Conservation (phyloP, 2,329 filamentous ascomycete genomes). For the Botrytis galanthina region DNA sequence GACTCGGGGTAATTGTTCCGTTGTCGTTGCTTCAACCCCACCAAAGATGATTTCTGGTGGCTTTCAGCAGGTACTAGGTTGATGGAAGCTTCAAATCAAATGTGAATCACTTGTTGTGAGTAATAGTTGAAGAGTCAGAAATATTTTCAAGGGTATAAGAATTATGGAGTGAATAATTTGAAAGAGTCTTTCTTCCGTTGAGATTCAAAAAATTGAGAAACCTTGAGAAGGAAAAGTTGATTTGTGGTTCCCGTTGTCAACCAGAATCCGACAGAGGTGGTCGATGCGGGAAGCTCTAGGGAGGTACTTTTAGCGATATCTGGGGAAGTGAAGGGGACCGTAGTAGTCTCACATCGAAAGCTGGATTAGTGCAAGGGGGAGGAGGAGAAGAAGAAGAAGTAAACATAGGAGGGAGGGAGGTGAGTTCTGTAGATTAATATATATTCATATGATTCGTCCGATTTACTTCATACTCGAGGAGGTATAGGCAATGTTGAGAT, state of each 20-base stretch:
- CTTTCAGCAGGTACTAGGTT: background rate
- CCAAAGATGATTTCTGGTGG: constrained; percentile 15
- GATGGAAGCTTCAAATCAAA: background rate
- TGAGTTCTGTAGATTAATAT: no score
- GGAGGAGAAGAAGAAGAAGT: background rate
- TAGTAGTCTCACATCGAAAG: background rate
- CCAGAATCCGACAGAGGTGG: constrained; percentile 5
- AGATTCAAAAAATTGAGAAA: background rate
- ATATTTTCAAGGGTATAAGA: background rate
- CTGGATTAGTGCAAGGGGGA: background rate
- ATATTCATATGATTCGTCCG: background rate
- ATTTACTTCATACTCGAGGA: background rate
- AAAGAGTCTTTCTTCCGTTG: background rate
- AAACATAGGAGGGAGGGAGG: background rate
- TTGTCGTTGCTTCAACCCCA: constrained; percentile 17
- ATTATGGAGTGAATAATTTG: background rate
- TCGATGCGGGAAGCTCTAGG: constrained; percentile 8
- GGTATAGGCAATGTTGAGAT: background rate
- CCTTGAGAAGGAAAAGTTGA: background rate
- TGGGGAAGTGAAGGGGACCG: constrained; percentile 12
- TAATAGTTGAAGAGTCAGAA: background rate
- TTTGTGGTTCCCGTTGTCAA: constrained; percentile 10
- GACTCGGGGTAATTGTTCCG: constrained; percentile 7
- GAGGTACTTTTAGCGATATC: constrained; percentile 9
- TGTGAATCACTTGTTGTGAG: constrained; percentile 4